These are phyloP conservation scores for Plectranthus barbatus DNA, from an alignment of 257 asterid species.

Conservation along the genomic window DNA sequence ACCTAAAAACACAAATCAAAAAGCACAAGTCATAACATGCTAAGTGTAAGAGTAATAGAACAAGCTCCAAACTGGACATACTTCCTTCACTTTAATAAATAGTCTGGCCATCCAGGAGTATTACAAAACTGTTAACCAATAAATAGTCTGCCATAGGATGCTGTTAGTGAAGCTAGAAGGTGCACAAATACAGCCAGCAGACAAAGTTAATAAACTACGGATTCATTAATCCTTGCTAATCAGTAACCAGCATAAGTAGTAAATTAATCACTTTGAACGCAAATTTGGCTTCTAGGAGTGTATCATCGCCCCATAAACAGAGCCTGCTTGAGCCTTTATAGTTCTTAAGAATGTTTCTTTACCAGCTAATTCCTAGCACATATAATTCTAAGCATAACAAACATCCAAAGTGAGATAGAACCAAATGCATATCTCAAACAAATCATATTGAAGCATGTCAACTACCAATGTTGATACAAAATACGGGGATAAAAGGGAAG, in stretches of 20 bases:
- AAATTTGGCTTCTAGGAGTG: neutral
- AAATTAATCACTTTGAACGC: neutral
- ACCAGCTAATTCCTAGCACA: neutral
- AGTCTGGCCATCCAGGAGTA: slow-evolving; percentile 2
- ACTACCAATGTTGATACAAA: neutral
- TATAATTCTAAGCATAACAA: slow-evolving; percentile 1
- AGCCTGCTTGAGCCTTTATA: neutral
- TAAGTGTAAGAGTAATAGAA: neutral
- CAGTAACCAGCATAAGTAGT: neutral
- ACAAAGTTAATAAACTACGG: neutral
- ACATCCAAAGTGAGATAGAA: neutral
- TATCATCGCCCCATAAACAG: neutral
- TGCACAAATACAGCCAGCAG: neutral
- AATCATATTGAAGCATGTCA: neutral
- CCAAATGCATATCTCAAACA: neutral
- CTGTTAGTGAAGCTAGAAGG: neutral
- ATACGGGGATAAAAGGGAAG: neutral
- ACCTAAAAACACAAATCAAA: slow-evolving; percentile 32
- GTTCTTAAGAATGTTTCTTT: neutral
- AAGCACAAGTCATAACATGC: neutral
- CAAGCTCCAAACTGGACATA: slow-evolving; percentile 1
- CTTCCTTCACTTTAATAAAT: neutral
- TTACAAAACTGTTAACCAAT: neutral
- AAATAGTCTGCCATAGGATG: neutral
- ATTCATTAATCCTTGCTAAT: neutral